Evolutionary conservation across 2,329 filamentous ascomycete genomes (phyloP).

Genomic region (Sclerotiophoma versabilis): DNA sequence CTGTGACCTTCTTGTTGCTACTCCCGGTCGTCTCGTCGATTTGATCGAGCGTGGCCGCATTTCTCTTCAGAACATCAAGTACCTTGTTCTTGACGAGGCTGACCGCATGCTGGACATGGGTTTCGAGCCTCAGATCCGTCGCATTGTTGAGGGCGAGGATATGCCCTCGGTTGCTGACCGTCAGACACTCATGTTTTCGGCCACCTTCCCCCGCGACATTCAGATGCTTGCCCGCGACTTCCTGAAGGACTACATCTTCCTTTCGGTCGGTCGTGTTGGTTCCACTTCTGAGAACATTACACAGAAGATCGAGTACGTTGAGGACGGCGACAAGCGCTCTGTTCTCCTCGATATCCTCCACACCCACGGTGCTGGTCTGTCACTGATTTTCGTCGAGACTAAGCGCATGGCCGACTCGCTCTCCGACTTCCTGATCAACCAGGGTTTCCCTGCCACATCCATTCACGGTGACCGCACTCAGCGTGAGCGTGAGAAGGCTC

Average conservation of each 20-base stretch:
- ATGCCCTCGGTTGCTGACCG: slow-evolving; percentile 86
- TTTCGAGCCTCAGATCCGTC: slow-evolving; percentile 99
- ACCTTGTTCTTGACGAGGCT: slow-evolving; percentile 97
- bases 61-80: slow-evolving; percentile 98
- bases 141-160: slow-evolving; percentile 97
- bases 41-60: slow-evolving; percentile 98
- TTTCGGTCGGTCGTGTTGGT: slow-evolving; percentile 97
- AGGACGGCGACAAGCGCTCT: slow-evolving; percentile 96
- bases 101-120: slow-evolving; percentile 99
- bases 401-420: slow-evolving; percentile 99
- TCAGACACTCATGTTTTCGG: slow-evolving; percentile 99
- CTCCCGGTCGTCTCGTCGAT: slow-evolving; percentile 95
- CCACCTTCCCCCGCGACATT: slow-evolving; percentile 98
- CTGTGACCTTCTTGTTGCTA: slow-evolving; percentile 96
- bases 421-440: slow-evolving; percentile 98
- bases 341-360: slow-evolving; percentile 97
- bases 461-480: slow-evolving; percentile 99
- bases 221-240: slow-evolving; percentile 99
- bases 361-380: slow-evolving; percentile 87
- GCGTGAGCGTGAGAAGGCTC: slow-evolving; percentile 95
- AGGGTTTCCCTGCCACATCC: slow-evolving; percentile 96
- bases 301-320: slow-evolving; percentile 97
- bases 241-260: slow-evolving; percentile 98
- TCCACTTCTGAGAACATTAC: slow-evolving; percentile 99
- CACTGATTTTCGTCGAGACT: slow-evolving; percentile 97